Percentiles rank a stretch among this genome's conserved stretches.
These are phyloP conservation scores for Galeopsis tetrahit DNA, from an alignment of 257 asterid genomes.

Conservation along the genomic window DNA sequence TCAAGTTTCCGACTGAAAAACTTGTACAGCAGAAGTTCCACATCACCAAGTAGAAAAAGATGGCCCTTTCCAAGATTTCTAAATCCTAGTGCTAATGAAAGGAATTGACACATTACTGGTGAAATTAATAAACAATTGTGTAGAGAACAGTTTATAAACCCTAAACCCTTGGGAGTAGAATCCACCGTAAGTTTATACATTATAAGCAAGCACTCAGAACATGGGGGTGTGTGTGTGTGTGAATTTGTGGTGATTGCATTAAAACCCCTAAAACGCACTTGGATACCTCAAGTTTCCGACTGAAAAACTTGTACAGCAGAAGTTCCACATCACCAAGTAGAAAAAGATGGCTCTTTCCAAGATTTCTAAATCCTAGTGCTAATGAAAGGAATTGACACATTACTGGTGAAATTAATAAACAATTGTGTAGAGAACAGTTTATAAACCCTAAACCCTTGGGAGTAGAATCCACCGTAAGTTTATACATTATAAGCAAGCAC, in stretches of 20 bases:
- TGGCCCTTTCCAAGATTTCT: background rate
- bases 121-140: background rate
- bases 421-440: background rate
- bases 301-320: conserved; percentile 1
- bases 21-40: conserved; percentile 16
- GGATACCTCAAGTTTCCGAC: conserved; percentile 5
- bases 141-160: background rate
- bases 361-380: background rate
- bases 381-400: background rate
- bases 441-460: no score
- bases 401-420: background rate
- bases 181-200: background rate
- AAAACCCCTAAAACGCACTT: background rate
- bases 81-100: background rate
- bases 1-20: background rate
- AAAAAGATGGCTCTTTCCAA: background rate
- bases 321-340: conserved; percentile 11
- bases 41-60: background rate
- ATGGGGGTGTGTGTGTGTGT: background rate
- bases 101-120: background rate
- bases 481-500: background rate
- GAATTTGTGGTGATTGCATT: no score
- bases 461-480: background rate
- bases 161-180: background rate
- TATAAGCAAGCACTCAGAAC: background rate